Base-by-base conservation (phyloP, 106 monocot species). In the Gastrodia elata region DNA sequence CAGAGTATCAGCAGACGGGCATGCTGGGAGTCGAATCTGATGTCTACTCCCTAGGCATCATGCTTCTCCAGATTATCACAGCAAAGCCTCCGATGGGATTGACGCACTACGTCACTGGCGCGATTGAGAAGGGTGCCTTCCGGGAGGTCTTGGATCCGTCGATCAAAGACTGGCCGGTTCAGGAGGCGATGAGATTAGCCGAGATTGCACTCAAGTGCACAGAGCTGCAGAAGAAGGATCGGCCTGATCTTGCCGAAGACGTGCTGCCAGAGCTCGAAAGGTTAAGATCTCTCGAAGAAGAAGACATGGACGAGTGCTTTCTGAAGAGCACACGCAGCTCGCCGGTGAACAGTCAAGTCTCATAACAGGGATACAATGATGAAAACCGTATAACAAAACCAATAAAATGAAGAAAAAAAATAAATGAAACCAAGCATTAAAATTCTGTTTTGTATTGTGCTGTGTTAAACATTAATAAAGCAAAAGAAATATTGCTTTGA, bases 11-110 rank as follows among this genome's bases (percentile, higher is more conserved):
- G 73, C 81, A 86, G 39, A 86, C 84, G 0, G 90, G 90, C 5
- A 86, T 90, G 86, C 77, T 90, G 4, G 86, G 90, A 0, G 75
- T 82, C 22, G 84, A 90, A 77, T 86, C 90, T 11, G 86, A 90
- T 72, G 78, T 90, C 15, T 90, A 90, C 78, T 90, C 90, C 6
- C 75, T 90, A 6, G 90, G 90, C 2, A 65, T 90, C 68, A 75
- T 86, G 75, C 77, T 90, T 43, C 73, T 90, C 3, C 90, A 90
- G 80, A 65, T 90, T 8, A 72, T 90, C 74, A 90, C 90, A 10
- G 86, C 44, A 8, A 82, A 64, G 70, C 75, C 90, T 20, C 84
- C 90, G 0, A 90, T 87, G 86, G 90, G 82, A 5, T 71, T 90
- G 34, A 73, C 84, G 3, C 79, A 84, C 65, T 77, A 80, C 33